A percentile compares a stretch with the other conserved stretches of the same genome.
These are phyloP conservation scores for Lentinula raphanica DNA, from an alignment of 768 basidiomycete genomes.

Conservation along the genomic window DNA sequence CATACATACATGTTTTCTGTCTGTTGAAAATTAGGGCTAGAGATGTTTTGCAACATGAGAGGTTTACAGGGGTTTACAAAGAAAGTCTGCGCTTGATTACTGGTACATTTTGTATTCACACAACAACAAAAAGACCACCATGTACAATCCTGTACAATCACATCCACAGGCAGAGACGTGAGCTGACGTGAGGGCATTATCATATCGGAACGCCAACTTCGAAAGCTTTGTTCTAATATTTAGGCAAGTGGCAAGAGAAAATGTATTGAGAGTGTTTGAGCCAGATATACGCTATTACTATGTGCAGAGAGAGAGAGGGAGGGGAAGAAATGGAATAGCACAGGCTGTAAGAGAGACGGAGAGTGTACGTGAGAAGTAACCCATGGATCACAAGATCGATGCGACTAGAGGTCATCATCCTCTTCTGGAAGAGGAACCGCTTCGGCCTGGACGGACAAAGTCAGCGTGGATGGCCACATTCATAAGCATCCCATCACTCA, in stretches of 20 bases:
- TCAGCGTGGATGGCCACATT: too few relatives aligned
- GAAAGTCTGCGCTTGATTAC: not conserved
- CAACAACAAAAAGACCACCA: not conserved
- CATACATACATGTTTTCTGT: too few relatives aligned
- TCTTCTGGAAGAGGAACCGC: constrained; percentile 95
- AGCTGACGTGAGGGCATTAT: not conserved
- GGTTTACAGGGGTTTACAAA: too few relatives aligned
- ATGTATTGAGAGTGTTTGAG: not conserved
- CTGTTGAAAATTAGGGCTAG: too few relatives aligned
- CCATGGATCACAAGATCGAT: not conserved
- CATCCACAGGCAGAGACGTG: not conserved
- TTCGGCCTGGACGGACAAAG: constrained; percentile 76
- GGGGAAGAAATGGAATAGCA: not conserved
- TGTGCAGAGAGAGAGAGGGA: constrained; percentile 3
- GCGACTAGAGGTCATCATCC: constrained; percentile 74
- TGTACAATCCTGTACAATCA: not conserved
- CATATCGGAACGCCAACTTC: too few relatives aligned
- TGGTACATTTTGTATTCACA: constrained; percentile 1
- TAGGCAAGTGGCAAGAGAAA: not conserved
- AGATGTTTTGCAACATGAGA: too few relatives aligned
- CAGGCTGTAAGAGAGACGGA: not conserved
- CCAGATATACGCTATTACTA: not conserved
- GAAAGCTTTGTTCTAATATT: not conserved
- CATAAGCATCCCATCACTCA: too few relatives aligned
- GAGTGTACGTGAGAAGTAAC: not conserved